Evolutionary conservation across 371 early-diverging fungal species (phyloP), one percentile per base, ranked within the genome.

Genomic region (Apophysomyces trapeziformis): DNA sequence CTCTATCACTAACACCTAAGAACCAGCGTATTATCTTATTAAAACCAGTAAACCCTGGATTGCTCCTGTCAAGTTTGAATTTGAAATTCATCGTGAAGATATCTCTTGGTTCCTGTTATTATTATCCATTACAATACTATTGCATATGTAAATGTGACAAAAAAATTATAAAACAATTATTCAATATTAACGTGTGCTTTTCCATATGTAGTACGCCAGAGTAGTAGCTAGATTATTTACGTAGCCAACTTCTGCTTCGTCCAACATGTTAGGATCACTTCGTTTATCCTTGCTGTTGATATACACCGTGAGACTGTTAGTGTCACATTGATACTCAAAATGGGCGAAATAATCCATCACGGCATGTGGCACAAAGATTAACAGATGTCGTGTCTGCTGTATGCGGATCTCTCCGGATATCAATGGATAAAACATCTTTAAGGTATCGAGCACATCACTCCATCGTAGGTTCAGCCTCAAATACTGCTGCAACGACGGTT

Each of bases 131-230:
- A 26, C 32, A 26, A 26, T 26, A 26, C 32, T 13, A 45, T 45
- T 45, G 13, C 36, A 60, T 9, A 60, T 7, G 9, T 26, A n/a
- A 60, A n/a, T 9, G 21, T 16, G 56, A 56, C 36, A 16, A 7
- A n/a, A 18, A 63, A 50, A 56, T 35, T 13, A 8, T 46, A 50
- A 50, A 50, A 36, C 36, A 63, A 14, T 21, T 32, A 37, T 57
- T 14, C 11, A 45, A 57, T 38, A 44, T 47, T 65, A 71, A 21
- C 65, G 59, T 44, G 65, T 46, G 63, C 64, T 58, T 59, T 73
- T 76, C 80, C 80, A 79, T n/a, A 77, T 63, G 44, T 72, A 75
- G 57, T 73, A 79, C 1, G 69, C 65, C 35, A 79, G 35, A 41
- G 67, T 71, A 12, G 70, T 70, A 11, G 73, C 73, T 4, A 79